Evolutionary conservation across 805 yeast genomes (phyloP).

Genomic region (Ogataea wickerhamii): DNA sequence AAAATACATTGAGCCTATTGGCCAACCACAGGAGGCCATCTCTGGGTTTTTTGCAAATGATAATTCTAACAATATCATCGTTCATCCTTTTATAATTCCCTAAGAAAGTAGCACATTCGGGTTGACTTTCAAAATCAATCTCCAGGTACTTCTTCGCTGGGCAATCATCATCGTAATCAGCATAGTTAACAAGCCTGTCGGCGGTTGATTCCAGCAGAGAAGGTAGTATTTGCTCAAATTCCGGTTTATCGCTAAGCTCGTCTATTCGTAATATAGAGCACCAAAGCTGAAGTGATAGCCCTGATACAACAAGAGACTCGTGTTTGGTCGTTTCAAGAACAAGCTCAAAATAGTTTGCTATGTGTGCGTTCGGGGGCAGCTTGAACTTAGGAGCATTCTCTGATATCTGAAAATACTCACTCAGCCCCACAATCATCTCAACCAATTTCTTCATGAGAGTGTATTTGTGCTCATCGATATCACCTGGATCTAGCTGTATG

Average conservation of each 20-base stretch:
- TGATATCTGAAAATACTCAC: constrained; percentile 58
- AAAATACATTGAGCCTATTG: constrained; percentile 64
- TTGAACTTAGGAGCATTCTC: constrained; percentile 24
- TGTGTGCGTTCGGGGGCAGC: constrained; percentile 54
- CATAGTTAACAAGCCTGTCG: constrained; percentile 71
- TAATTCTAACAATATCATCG: constrained; percentile 86
- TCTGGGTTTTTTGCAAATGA: constrained; percentile 81
- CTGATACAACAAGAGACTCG: constrained; percentile 84
- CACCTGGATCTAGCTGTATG: constrained; percentile 61
- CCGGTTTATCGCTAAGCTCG: constrained; percentile 56
- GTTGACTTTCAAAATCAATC: constrained; percentile 83
- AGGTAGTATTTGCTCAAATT: constrained; percentile 56
- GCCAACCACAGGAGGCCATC: constrained; percentile 83
- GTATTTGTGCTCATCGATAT: constrained; percentile 68
- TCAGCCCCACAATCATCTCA: constrained; percentile 85
- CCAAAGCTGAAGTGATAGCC: constrained; percentile 92
- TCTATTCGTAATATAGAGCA: constrained; percentile 82
- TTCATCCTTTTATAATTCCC: constrained; percentile 76
- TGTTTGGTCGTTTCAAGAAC: constrained; percentile 79
- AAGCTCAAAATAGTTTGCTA: constrained; percentile 63
- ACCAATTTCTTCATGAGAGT: constrained; percentile 84
- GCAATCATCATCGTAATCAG: constrained; percentile 61
- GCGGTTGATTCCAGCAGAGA: constrained; percentile 73
- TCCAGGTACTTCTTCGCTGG: constrained; percentile 63
- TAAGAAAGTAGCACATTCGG: constrained; percentile 75